Evolutionary conservation across 352 stramenopile genomes (phyloP).

Genomic region (Bremia lactucae): DNA sequence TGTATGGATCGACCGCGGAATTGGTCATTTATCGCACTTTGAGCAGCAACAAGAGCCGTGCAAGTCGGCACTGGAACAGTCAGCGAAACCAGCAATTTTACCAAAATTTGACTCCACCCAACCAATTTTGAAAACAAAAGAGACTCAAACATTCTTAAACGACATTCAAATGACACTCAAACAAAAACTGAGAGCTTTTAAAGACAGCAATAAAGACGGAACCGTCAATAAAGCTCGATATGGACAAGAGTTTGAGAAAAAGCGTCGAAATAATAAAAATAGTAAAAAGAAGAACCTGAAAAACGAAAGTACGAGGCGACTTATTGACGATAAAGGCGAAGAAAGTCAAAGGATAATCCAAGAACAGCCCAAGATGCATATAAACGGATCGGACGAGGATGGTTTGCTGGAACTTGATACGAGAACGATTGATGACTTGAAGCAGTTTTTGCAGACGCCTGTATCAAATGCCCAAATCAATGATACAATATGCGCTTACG

Average conservation of each 20-base stretch:
- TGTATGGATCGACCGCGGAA: constrained; percentile 57
- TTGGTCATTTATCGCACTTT: constrained; percentile 54
- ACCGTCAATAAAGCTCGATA: no score
- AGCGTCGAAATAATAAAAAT: constrained; percentile 22
- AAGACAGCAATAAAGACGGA: constrained; percentile 8
- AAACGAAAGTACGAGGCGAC: constrained; percentile 12
- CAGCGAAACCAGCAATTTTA: constrained; percentile 26
- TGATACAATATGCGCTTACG: constrained; percentile 23
- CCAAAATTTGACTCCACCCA: constrained; percentile 23
- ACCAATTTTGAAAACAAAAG: constrained; percentile 26
- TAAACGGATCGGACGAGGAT: constrained; percentile 10
- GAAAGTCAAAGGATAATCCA: not conserved
- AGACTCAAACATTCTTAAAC: constrained; percentile 34
- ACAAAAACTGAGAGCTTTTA: constrained; percentile 14
- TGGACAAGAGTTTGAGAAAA: no score
- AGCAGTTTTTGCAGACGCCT: constrained; percentile 26
- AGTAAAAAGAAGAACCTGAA: constrained; percentile 28
- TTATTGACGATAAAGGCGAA: constrained; percentile 4
- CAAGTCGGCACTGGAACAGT: constrained; percentile 12
- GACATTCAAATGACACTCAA: constrained; percentile 22
- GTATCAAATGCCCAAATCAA: constrained; percentile 15
- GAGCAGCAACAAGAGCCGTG: constrained; percentile 37
- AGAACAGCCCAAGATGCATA: not conserved
- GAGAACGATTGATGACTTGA: constrained; percentile 25
- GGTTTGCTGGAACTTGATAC: no score